Evolutionary conservation across 2,329 filamentous ascomycete species (phyloP), one percentile per base, ranked within the genome.

Genomic region (Aspergillus spinulosporus): DNA sequence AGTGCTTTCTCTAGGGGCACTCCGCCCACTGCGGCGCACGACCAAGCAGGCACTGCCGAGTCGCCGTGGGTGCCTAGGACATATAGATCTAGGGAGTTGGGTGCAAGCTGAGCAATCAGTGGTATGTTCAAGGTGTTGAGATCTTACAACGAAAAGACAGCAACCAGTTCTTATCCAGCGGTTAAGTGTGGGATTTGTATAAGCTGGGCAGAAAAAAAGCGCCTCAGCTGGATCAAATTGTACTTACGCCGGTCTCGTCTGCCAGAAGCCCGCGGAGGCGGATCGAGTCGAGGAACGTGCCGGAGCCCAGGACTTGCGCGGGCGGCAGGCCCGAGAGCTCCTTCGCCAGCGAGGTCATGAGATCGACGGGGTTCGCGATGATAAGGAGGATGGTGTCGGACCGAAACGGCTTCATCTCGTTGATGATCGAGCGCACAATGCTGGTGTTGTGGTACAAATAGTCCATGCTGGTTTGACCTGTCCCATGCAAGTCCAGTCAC

Each of bases 291-390:
- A 83, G 72, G 60, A 77, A 79, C 0, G 82, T 84, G 8, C 81
- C 82, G 3, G 78, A 79, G 0, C 82, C 82, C 26, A 84, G 62
- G 9, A 84, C 80, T 58, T 82, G 81, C 7, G 62, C 66, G 37
- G 72, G 63, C 0, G 81, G 80, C 1, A 84, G 71, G 1, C 78
- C 76, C 0, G 78, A 79, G 12, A 80, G 65, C 45, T 77, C 70
- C 32, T 76, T 74, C 3, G 77, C 79, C 49, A 83, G 74, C 45
- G 78, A 76, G 1, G 82, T 82, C 34, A 84, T 69, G 29, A 84
- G 70, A 62, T 84, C 82, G 15, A 84, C 80, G 0, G 82, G 82
- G 63, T 83, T 83, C 2, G 82, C 76, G 3, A 83, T 80, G 1
- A 83, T 67, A 1, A 84, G 67, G 0, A 84, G 64, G 31, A 84